Conservation (phyloP, 1,284 basidiomycete genomes). For the Caloboletus inedulis region DNA sequence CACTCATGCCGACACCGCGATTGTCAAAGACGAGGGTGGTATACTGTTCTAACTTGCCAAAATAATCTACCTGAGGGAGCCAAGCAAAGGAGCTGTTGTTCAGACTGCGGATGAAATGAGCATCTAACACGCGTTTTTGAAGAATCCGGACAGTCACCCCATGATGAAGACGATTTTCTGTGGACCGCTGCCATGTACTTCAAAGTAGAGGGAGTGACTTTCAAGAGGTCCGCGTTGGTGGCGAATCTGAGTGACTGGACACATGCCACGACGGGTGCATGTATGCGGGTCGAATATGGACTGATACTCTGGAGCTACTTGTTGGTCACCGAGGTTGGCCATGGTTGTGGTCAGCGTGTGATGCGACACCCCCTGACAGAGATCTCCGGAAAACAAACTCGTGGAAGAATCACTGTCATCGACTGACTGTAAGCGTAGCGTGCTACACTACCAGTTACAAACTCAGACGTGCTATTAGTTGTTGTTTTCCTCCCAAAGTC, state of each 20-base stretch:
- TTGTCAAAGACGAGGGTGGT: conserved; percentile 84
- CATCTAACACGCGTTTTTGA: not conserved
- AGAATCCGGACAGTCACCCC: conserved; percentile 41
- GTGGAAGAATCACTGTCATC: no score
- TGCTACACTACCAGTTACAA: no score
- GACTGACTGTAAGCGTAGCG: no score
- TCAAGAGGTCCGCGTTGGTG: conserved; percentile 49
- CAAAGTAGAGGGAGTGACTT: conserved; percentile 73
- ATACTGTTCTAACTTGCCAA: conserved; percentile 48
- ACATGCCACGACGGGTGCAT: conserved; percentile 64
- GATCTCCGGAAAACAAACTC: no score
- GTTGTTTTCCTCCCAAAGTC: not conserved
- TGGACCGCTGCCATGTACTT: conserved; percentile 65
- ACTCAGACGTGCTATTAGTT: no score
- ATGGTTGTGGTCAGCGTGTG: conserved; percentile 6
- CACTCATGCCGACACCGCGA: conserved; percentile 79
- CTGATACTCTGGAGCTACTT: conserved; percentile 10
- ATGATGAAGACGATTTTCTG: conserved; percentile 70
- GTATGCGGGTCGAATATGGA: conserved; percentile 43
- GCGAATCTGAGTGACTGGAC: conserved; percentile 60
- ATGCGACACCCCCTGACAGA: not conserved
- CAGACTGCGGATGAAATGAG: conserved; percentile 36
- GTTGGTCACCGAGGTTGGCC: conserved; percentile 8
- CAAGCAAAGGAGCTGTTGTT: conserved; percentile 65
- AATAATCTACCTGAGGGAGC: conserved; percentile 58